Conservation (phyloP, 2,329 filamentous ascomycete genomes). For the Stagonosporopsis chrysanthemi region DNA sequence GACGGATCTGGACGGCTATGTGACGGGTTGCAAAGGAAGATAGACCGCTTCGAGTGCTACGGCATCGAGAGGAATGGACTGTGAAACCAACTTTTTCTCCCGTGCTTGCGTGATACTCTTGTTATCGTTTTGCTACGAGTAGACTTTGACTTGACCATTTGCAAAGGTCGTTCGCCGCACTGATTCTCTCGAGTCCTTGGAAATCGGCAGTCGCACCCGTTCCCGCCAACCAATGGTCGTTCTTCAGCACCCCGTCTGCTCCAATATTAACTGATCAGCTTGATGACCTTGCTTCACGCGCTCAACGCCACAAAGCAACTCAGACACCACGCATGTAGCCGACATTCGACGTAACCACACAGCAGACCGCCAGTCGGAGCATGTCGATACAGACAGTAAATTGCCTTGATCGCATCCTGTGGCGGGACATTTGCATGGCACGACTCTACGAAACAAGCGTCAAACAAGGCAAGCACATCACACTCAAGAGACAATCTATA, state of each 20-base stretch:
- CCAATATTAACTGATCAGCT: no score
- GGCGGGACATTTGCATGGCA: no score
- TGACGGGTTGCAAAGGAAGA: constrained; percentile 18
- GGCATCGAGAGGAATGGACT: constrained; percentile 20
- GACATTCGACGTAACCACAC: not conserved
- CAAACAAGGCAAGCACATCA: no score
- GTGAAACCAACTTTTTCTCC: constrained; percentile 13
- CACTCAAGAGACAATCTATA: not conserved
- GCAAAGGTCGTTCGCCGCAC: not conserved
- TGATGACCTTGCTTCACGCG: not conserved
- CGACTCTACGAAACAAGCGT: no score
- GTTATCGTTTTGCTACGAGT: not conserved
- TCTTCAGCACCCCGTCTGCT: no score
- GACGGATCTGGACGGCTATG: constrained; percentile 1
- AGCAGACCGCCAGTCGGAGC: not conserved
- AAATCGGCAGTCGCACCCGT: no score
- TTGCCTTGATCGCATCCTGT: no score
- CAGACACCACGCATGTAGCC: not conserved
- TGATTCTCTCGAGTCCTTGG: no score
- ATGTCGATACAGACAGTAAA: no score
- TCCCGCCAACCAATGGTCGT: no score
- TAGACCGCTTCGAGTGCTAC: constrained; percentile 14
- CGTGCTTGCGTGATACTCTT: not conserved
- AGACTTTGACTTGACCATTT: not conserved
- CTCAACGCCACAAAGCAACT: not conserved